Conservation (phyloP, 257 asterid genomes). For the Solanum stenotomum region DNA sequence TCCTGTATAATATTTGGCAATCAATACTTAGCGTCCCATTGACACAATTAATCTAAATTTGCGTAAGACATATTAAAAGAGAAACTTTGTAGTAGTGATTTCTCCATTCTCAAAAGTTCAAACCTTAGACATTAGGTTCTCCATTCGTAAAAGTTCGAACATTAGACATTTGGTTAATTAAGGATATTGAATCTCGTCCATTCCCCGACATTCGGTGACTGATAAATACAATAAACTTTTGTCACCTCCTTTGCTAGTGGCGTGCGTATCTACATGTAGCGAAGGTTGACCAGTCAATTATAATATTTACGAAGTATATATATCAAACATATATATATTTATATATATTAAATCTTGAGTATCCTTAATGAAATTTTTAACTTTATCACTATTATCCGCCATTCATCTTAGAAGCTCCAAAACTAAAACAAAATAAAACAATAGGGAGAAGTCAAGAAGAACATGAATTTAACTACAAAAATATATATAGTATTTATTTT, state of each 20-base stretch:
- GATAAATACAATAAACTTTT: accelerated
- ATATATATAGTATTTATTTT: neutral
- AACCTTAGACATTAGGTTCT: neutral
- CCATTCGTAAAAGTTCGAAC: too few relatives aligned
- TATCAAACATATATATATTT: too few relatives aligned
- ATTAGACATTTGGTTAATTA: too few relatives aligned
- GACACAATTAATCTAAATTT: neutral
- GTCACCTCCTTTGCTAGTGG: accelerated
- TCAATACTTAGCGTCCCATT: neutral
- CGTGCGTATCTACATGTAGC: too few relatives aligned
- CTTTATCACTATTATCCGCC: accelerated
- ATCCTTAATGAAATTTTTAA: too few relatives aligned
- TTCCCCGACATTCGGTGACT: accelerated
- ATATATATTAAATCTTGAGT: too few relatives aligned
- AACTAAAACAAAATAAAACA: neutral
- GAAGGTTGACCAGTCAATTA: too few relatives aligned
- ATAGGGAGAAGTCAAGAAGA: neutral
- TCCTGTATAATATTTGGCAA: neutral
- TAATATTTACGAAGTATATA: too few relatives aligned
- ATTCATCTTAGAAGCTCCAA: neutral
- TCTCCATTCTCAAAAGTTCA: neutral
- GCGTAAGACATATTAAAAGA: neutral
- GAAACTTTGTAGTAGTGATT: neutral
- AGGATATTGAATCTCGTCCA: accelerated
- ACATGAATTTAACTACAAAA: neutral